These are phyloP conservation scores for Colletotrichum theobromicola DNA, from an alignment of 2,329 filamentous ascomycete species.

Conservation along the genomic window DNA sequence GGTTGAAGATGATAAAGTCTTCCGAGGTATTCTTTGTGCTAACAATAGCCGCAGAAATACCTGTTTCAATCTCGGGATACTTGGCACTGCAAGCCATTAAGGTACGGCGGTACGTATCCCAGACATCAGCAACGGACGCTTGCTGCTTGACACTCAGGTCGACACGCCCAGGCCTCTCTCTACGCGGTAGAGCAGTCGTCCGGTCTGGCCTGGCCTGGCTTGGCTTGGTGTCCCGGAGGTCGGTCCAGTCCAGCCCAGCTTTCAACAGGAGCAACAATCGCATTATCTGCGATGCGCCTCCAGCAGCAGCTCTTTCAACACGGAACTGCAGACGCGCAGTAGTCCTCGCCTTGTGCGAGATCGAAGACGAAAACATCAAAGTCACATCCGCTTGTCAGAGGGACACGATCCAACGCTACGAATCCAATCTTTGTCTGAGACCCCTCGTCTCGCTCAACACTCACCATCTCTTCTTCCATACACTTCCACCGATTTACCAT, in stretches of 20 bases:
- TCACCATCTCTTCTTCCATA: conserved; percentile 2
- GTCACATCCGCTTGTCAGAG: background rate
- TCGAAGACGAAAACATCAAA: conserved; percentile 10
- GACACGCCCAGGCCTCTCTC: background rate
- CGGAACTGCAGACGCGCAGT: background rate
- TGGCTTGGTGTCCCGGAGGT: background rate
- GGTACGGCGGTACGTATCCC: background rate
- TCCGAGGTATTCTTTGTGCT: background rate
- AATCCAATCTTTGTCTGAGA: conserved; percentile 9
- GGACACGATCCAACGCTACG: background rate
- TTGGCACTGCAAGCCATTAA: background rate
- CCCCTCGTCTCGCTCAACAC: conserved; percentile 3
- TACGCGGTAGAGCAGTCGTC: background rate
- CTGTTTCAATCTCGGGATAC: background rate
- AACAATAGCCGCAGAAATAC: background rate
- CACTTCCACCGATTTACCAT: conserved; percentile 8
- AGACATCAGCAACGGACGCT: background rate
- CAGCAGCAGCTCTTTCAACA: background rate
- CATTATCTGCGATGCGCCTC: background rate
- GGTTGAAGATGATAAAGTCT: background rate
- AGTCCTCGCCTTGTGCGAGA: background rate
- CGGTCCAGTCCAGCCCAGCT: background rate
- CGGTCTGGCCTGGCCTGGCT: background rate
- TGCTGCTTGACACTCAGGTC: background rate
- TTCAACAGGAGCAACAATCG: background rate